These are phyloP conservation scores for Tetraselmis chui DNA, from an alignment of 139 green algal genomes.

Conservation along the genomic window DNA sequence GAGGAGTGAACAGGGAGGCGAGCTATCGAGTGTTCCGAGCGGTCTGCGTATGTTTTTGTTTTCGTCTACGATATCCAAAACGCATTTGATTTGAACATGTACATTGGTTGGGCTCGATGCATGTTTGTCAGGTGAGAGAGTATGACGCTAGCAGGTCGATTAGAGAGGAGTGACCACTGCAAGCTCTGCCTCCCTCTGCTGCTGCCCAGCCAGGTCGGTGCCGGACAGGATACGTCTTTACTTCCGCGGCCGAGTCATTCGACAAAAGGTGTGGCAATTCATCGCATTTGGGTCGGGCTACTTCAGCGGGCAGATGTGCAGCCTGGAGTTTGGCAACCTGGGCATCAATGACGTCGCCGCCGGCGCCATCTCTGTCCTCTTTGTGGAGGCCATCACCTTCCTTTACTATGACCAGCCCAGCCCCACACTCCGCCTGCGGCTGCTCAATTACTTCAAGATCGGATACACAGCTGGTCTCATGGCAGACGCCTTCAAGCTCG, in stretches of 20 bases:
- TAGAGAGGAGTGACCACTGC: too few relatives aligned
- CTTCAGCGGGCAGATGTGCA: conserved; percentile 45
- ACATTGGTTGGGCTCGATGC: too few relatives aligned
- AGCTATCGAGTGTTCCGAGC: too few relatives aligned
- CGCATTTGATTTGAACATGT: too few relatives aligned
- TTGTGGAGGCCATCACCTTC: conserved; percentile 39
- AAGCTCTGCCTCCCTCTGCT: too few relatives aligned
- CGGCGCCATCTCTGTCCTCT: conserved; percentile 41
- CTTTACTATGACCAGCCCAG: conserved; percentile 25
- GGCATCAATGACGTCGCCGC: conserved; percentile 65
- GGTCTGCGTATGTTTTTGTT: too few relatives aligned
- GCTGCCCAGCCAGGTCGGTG: background rate
- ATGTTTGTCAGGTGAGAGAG: too few relatives aligned
- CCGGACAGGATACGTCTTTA: background rate
- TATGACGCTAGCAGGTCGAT: too few relatives aligned
- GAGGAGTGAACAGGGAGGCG: too few relatives aligned
- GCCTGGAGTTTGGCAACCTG: conserved; percentile 57
- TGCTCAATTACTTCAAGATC: conserved; percentile 61
- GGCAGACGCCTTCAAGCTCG: conserved; percentile 57
- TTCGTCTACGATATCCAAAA: too few relatives aligned
- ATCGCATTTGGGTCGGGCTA: conserved; percentile 33
- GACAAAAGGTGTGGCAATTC: background rate
- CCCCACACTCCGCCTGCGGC: conserved; percentile 25
- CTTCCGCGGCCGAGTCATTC: background rate
- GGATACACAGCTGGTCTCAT: conserved; percentile 43